Evolutionary conservation across 2,329 filamentous ascomycete genomes (phyloP), one percentile per base, ranked within the genome.

Genomic region (Fusarium oligoseptatum): DNA sequence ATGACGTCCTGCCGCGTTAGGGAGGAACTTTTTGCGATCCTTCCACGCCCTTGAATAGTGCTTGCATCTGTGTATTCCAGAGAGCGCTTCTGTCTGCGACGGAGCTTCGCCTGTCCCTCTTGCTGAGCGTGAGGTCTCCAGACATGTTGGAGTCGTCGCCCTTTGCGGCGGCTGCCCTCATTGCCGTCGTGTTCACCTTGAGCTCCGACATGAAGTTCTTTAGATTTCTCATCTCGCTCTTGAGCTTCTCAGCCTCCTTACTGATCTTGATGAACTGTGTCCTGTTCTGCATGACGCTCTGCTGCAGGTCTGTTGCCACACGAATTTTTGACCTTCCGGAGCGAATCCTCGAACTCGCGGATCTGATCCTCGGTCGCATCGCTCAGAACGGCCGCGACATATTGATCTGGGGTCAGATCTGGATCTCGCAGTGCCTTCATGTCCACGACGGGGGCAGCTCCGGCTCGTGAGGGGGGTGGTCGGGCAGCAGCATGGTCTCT

Each of bases 241-340:
- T 98, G 67, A 99, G 90, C 85, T 98, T 98, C 84, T 99, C 97
- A 2, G 97, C 97, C 85, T 99, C 97, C 84, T 98, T 98, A 82
- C 95, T 98, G 83, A 99, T 98, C 84, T 97, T 97, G 87, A 99
- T 98, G 81, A 99, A 99, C 80, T 98, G 97, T 0, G 95, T 97
- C 58, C 97, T 92, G 83, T 99, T 99, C 83, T 98, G 95, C 84
- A 97, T 96, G 60, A 99, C 93, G 83, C 95, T 98, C 80, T 97
- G 94, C 83, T 98, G 96, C 24, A 99, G 87, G 77, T 98, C 95
- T 58, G 91, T 89, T 6, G 93, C 92, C 10, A 95, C 95, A 66
- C 94, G 91, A 75, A 89, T 89, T 83, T 83, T 96, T 96, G 66
- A 97, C 87, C 77, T 92, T 93, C 74, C 92, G 91, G 50, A 98